Evolutionary conservation across 306 rosid species (phyloP).

Genomic region (Clitoria ternatea): DNA sequence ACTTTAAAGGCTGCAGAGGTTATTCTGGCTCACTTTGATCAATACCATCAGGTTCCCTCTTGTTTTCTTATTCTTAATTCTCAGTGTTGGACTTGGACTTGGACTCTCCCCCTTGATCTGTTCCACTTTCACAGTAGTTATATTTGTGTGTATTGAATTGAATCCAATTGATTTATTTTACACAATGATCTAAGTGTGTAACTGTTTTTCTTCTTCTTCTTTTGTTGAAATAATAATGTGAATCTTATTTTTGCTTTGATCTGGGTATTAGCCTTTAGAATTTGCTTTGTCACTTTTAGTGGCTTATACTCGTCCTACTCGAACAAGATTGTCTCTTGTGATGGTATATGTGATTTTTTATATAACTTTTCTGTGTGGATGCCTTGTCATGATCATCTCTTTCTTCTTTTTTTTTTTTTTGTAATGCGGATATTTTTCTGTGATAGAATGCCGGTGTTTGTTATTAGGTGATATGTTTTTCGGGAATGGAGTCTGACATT

Average conservation of each 20-base stretch:
- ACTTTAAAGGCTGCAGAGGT: slow-evolving; percentile 76
- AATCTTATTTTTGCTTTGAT: not conserved
- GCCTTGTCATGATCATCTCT: not conserved
- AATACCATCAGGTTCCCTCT: slow-evolving; percentile 55
- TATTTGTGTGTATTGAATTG: too few species aligned
- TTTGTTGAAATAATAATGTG: too few species aligned
- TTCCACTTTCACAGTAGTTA: too few species aligned
- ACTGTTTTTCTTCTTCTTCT: not conserved
- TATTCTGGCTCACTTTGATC: slow-evolving; percentile 67
- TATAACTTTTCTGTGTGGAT: too few species aligned
- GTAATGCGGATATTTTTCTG: not conserved
- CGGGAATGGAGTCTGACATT: not conserved
- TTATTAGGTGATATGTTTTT: not conserved
- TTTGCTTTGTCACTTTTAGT: too few species aligned
- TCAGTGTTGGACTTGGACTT: not conserved
- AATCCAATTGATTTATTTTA: too few species aligned
- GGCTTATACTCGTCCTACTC: too few species aligned
- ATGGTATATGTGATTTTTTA: too few species aligned
- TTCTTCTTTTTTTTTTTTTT: too few species aligned
- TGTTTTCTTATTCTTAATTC: not conserved
- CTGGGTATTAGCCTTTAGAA: not conserved
- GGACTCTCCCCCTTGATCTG: not conserved
- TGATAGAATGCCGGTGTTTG: not conserved
- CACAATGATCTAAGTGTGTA: too few species aligned
- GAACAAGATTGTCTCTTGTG: too few species aligned